Percentiles rank a stretch among this genome's conserved stretches.
Evolutionary conservation across 73 alveolate genomes (phyloP).

Genomic region (Paramecium caudatum): DNA sequence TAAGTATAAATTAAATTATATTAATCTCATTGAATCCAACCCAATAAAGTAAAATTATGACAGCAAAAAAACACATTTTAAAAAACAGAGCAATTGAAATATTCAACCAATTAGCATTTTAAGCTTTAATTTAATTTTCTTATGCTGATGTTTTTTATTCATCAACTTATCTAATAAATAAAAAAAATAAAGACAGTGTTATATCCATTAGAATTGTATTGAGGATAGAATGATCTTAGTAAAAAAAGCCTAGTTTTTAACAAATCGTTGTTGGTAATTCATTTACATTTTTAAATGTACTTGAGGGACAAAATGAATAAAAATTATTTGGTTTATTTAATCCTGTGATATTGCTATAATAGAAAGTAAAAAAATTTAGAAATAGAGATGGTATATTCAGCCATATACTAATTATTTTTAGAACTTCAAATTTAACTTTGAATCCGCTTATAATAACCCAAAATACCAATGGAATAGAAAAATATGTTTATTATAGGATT

Average conservation of each 20-base stretch:
- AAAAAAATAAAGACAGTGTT: slow-evolving; percentile 2
- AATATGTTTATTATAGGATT: slow-evolving; percentile 29
- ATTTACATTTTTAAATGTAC: not conserved
- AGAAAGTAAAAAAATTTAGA: slow-evolving; percentile 44
- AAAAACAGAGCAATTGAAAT: not conserved
- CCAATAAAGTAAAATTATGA: not conserved
- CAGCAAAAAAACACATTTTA: not conserved
- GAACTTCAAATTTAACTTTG: not conserved
- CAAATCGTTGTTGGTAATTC: slow-evolving; percentile 11
- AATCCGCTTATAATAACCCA: slow-evolving; percentile 56
- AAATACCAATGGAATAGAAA: slow-evolving; percentile 3
- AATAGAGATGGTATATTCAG: not conserved
- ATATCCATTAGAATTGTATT: slow-evolving; percentile 45
- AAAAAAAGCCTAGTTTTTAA: slow-evolving; percentile 54
- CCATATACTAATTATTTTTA: not conserved
- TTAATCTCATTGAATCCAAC: slow-evolving; percentile 60
- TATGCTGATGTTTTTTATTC: not conserved
- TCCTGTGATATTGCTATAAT: slow-evolving; percentile 34
- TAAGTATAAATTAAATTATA: not conserved
- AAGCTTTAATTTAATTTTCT: not conserved
- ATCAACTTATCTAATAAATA: slow-evolving; percentile 11
- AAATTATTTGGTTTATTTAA: not conserved
- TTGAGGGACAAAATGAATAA: slow-evolving; percentile 37
- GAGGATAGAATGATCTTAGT: not conserved
- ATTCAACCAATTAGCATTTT: not conserved